Conservation (phyloP, 106 monocot genomes). For the Narthecium ossifragum region DNA sequence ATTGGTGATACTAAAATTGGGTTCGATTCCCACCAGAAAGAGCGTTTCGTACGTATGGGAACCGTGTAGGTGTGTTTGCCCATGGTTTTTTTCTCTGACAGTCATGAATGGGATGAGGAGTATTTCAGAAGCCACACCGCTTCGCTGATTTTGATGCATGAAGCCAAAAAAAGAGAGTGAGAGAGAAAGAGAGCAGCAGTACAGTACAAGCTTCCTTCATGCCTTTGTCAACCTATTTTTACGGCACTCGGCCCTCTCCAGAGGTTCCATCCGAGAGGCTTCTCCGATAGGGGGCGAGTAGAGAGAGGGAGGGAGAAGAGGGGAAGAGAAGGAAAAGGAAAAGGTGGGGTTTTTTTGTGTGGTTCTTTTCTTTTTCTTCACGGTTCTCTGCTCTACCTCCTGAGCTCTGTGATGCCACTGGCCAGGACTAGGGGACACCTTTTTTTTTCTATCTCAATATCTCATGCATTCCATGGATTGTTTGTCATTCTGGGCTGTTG, state of each 20-base stretch:
- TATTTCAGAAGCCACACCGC: conserved; percentile 55
- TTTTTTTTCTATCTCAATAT: not conserved
- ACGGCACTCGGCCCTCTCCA: conserved; percentile 7
- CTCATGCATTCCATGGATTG: conserved; percentile 1
- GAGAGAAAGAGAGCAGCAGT: conserved; percentile 5
- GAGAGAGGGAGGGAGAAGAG: not conserved
- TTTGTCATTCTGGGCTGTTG: not conserved
- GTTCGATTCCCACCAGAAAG: not conserved
- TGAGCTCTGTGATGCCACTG: not conserved
- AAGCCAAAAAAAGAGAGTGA: conserved; percentile 16
- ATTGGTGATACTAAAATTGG: not conserved
- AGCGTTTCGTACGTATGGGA: not conserved
- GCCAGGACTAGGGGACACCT: too few relatives aligned
- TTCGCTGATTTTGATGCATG: conserved; percentile 70
- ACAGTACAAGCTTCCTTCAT: conserved; percentile 4
- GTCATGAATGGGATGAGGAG: conserved; percentile 30
- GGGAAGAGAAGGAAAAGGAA: not conserved
- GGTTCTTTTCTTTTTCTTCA: not conserved
- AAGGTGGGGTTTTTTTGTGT: conserved; percentile 14
- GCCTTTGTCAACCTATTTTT: conserved; percentile 21
- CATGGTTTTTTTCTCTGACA: conserved; percentile 11
- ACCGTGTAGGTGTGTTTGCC: not conserved
- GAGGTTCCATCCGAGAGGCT: not conserved
- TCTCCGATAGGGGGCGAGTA: not conserved
- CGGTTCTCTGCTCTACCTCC: not conserved